Evolutionary conservation across 192 early-diverging fungal species (phyloP).

Genomic region (Umbelopsis ramanniana): DNA sequence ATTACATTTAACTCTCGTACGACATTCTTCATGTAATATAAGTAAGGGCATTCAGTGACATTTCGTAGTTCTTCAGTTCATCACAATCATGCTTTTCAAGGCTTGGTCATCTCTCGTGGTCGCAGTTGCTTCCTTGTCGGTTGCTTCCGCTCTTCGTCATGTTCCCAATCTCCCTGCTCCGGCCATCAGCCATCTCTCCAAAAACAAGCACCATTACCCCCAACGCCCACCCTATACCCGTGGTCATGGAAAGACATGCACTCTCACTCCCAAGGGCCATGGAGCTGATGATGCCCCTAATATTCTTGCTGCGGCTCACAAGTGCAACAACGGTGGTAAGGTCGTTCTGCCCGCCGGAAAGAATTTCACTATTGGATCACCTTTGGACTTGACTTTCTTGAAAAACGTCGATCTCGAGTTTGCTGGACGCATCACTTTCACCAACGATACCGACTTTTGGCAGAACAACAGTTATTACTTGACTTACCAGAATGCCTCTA

Average conservation of each 20-base stretch:
- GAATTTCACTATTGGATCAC: slow-evolving; percentile 15
- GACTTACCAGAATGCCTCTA: slow-evolving; percentile 27
- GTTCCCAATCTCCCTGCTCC: slow-evolving; percentile 1
- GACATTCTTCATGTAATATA: too few species aligned
- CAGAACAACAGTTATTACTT: slow-evolving; percentile 19
- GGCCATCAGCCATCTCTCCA: background rate
- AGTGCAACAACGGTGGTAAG: slow-evolving; percentile 18
- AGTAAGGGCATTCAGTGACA: too few species aligned
- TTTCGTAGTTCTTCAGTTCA: too few species aligned
- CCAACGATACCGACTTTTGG: slow-evolving; percentile 23
- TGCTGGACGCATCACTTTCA: slow-evolving; percentile 22
- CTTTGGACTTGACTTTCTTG: slow-evolving; percentile 26
- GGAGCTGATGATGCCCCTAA: slow-evolving; percentile 21
- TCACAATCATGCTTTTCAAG: background rate
- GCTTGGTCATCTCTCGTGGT: slow-evolving; percentile 5
- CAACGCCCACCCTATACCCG: background rate
- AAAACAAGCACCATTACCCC: background rate
- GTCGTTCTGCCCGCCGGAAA: slow-evolving; percentile 8
- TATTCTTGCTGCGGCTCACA: slow-evolving; percentile 22
- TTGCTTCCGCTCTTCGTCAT: background rate
- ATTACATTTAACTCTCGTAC: background rate
- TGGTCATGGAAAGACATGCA: background rate
- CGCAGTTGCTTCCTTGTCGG: background rate
- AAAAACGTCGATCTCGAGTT: slow-evolving; percentile 28
- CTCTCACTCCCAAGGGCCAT: background rate